These are phyloP conservation scores for Sporothrix brasiliensis DNA, from an alignment of 2,329 filamentous ascomycete genomes.

Conservation along the genomic window DNA sequence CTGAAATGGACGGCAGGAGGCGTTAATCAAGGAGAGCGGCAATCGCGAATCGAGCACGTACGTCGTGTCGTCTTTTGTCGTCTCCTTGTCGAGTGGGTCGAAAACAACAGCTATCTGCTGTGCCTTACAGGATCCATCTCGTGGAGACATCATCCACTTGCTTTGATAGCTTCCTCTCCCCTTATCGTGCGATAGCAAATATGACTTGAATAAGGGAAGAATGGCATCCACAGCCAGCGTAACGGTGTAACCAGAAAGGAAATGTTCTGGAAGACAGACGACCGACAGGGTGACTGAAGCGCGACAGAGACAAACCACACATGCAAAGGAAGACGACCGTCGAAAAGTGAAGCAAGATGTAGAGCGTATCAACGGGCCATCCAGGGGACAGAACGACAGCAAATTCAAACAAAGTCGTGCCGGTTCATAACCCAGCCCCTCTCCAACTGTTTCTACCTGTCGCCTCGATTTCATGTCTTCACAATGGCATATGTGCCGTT, in stretches of 20 bases:
- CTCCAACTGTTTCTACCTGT: neutral
- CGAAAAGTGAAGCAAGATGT: constrained; percentile 11
- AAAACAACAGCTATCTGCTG: neutral
- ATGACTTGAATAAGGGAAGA: neutral
- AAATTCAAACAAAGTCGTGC: constrained; percentile 8
- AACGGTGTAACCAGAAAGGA: neutral
- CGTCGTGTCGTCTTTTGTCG: neutral
- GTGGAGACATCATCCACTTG: too few species aligned
- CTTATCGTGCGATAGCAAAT: neutral
- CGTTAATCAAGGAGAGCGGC: neutral
- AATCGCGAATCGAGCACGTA: neutral
- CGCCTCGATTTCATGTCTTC: too few species aligned
- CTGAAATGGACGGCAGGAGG: neutral
- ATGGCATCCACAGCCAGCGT: neutral
- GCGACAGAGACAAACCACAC: neutral
- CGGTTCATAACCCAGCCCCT: constrained; percentile 7
- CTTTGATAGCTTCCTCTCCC: neutral
- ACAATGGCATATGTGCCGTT: neutral
- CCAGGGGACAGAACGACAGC: neutral
- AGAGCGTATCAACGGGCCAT: neutral
- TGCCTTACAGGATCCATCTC: neutral
- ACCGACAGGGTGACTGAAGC: neutral
- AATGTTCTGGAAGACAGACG: constrained; percentile 6
- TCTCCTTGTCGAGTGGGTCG: neutral
- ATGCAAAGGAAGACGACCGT: neutral